phyloP scores from a whole-genome alignment of 495 filamentous ascomycete genomes.

The Penicillium bovifimosum region DNA sequence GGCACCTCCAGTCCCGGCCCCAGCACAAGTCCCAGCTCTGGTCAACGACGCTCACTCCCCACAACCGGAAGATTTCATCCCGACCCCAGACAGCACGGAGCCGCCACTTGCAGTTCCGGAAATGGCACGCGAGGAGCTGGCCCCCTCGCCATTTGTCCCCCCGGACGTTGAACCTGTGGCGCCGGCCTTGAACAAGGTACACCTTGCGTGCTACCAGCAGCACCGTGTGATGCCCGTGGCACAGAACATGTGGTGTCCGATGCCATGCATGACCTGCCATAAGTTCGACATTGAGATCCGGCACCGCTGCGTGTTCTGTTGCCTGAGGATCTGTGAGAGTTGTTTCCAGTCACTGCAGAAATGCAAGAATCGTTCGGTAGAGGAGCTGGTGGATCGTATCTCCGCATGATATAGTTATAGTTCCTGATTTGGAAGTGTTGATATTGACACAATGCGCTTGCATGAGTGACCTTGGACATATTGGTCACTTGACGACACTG shows the following conservation, averaged over 20 bases:
- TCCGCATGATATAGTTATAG: background rate
- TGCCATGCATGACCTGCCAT: constrained; percentile 48
- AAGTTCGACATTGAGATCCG: constrained; percentile 40
- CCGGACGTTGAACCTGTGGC: constrained; percentile 32
- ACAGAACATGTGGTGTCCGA: constrained; percentile 41
- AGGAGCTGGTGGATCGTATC: constrained; percentile 25
- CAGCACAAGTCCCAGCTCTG: background rate
- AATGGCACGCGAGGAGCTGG: constrained; percentile 25
- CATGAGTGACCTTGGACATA: background rate
- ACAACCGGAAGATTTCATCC: constrained; percentile 37
- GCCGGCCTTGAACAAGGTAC: constrained; percentile 36
- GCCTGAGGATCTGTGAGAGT: constrained; percentile 39
- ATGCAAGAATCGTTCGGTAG: constrained; percentile 32
- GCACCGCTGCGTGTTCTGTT: constrained; percentile 46
- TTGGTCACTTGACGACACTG: background rate
- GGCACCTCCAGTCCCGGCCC: background rate
- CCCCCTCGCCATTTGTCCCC: constrained; percentile 24
- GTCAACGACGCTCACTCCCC: constrained; percentile 15
- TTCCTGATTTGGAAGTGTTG: background rate
- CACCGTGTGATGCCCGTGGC: constrained; percentile 40
- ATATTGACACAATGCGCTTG: background rate
- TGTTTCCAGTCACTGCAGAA: constrained; percentile 39
- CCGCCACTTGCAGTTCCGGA: constrained; percentile 18
- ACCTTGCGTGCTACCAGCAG: constrained; percentile 43
- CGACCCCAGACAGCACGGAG: constrained; percentile 28